Base-by-base conservation (phyloP, 179 eudicot genomes). In the Silene noctiflora region DNA sequence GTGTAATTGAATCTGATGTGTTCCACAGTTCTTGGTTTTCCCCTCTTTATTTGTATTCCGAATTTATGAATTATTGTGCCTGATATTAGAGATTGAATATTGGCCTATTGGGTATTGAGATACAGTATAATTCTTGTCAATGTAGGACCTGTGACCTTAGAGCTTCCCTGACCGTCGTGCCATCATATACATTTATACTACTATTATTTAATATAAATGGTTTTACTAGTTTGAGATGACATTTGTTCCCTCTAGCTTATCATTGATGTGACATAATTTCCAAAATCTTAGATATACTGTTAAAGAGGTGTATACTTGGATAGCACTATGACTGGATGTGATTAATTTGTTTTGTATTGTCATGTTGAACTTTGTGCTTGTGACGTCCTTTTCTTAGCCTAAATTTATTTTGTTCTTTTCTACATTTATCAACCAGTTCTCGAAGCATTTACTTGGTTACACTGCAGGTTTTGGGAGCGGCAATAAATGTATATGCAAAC, bases 401-500 rank as follows among this genome's bases (percentile, higher is more conserved):
- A 22, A 35, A 24, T 31, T 13, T 73, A 24, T 39, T 11, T 27
- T 67, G n/a, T 35, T 29, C 31, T 46, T 31, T 42, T 65, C 55
- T 73, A 24, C 56, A 5, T 31, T 59, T 46, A 46, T 72, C 13
- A 56, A 27, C 77, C 39, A 55, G n/a, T 63, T 46, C 42, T 22
- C 25, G 53, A 24, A 66, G 68, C 53, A 70, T 75, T 33, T n/a
- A 75, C 53, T 66, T 71, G 33, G 67, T 42, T 67, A 73, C 68
- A 14, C 66, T 87, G 79, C 87, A 94, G 98, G 99, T 93, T 76
- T 79, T 95, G 85, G 99, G 99, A 55, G 97, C 97, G 73, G 99
- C 99, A 44, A 93, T 95, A 33, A 95, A 88, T 85, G 97, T 95
- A 29, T 95, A 95, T 71, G 99, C 99, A 69, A 95, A 95, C 86